These are phyloP conservation scores for Globisporangium nagaii DNA, from an alignment of 352 stramenopile genomes.

Conservation along the genomic window DNA sequence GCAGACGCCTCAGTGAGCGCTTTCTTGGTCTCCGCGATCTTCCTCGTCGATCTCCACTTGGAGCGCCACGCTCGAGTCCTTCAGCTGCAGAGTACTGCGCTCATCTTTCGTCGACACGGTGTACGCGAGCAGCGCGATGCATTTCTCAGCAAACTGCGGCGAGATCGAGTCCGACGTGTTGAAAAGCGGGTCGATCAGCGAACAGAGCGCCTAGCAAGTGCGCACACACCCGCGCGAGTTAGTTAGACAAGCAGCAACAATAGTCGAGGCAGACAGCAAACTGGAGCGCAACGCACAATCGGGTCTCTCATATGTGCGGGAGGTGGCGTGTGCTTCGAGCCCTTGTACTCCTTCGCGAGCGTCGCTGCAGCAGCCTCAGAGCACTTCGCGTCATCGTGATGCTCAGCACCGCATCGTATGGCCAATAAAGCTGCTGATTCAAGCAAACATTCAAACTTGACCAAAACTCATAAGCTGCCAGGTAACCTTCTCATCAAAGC, in stretches of 20 bases:
- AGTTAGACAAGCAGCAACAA: neutral
- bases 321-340: conserved; percentile 36
- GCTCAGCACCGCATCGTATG: conserved; percentile 67
- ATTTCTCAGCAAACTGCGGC: conserved; percentile 55
- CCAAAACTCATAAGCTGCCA: too few species aligned
- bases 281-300: conserved; percentile 48
- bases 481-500: too few species aligned
- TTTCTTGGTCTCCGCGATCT: conserved; percentile 58
- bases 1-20: conserved; percentile 65
- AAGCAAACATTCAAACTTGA: too few species aligned
- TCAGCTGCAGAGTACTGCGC: conserved; percentile 60
- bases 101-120: conserved; percentile 72
- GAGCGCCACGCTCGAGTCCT: conserved; percentile 12
- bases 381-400: conserved; percentile 73
- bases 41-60: conserved; percentile 40
- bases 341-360: conserved; percentile 67
- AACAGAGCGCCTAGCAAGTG: conserved; percentile 70
- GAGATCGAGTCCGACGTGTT: conserved; percentile 65
- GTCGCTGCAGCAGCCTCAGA: conserved; percentile 50
- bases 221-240: too few species aligned
- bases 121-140: conserved; percentile 68
- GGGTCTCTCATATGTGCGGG: conserved; percentile 68
- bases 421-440: too few species aligned
- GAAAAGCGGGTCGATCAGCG: conserved; percentile 75
- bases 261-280: neutral